Percentiles rank a stretch among this genome's conserved stretches.
phyloP scores from a whole-genome alignment of 345 rosid species.

The Citrus reticulata region DNA sequence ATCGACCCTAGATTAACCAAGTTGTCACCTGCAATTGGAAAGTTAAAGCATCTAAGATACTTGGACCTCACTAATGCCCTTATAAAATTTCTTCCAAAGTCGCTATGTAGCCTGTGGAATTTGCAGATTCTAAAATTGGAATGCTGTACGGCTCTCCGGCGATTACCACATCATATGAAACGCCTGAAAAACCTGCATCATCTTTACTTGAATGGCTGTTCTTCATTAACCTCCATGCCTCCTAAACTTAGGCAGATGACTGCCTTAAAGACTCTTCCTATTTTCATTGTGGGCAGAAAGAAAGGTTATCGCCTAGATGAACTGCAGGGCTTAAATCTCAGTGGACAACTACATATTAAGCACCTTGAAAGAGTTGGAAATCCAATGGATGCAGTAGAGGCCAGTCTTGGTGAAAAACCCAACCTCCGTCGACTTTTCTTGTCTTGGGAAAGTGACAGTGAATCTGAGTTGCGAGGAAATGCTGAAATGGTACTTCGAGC shows the following conservation, averaged over 20 bases:
- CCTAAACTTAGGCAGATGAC: slow-evolving; percentile 7
- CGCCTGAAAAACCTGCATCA: not conserved
- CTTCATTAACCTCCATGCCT: not conserved
- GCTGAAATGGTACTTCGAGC: not conserved
- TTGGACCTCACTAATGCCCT: not conserved
- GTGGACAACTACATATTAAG: not conserved
- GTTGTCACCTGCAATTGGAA: not conserved
- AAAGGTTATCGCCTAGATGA: not conserved
- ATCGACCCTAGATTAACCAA: not conserved
- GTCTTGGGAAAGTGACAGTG: not conserved
- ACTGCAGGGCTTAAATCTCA: not conserved
- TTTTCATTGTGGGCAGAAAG: not conserved
- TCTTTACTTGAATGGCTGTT: not conserved
- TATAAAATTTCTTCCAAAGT: not conserved
- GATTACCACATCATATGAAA: not conserved
- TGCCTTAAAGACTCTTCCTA: not conserved
- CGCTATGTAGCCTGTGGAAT: not conserved
- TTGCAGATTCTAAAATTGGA: not conserved
- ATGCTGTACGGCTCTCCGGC: not conserved
- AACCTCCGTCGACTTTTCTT: not conserved
- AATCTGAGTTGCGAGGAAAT: not conserved
- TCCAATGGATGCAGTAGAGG: not conserved
- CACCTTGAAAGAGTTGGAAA: not conserved
- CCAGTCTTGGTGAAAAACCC: not conserved
- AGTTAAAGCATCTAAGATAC: not conserved